Base-by-base conservation (phyloP, 2,329 filamentous ascomycete species). In the Mycocentrospora acerina region DNA sequence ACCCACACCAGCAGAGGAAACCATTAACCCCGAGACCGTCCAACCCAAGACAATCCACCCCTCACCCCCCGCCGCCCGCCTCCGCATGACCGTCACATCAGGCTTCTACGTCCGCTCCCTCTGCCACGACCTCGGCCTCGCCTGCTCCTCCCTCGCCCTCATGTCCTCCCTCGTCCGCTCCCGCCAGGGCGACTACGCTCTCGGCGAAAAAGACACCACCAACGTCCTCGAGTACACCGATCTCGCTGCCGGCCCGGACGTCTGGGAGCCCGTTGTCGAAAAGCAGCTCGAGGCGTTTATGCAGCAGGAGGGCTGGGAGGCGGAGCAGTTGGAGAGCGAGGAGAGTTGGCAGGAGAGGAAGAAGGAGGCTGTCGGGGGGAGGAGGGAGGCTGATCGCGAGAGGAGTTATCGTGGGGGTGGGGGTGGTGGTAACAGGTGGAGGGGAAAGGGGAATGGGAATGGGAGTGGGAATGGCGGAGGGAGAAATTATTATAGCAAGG, bases 51-150 rank as follows among this genome's bases (percentile, higher is more conserved):
- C n/a, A n/a, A n/a, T n/a, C 34, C 8, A 33, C 33, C 19, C 19
- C 19, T 22, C 19, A 10, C 75, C 62, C 72, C 82, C 91, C 1
- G 93, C 91, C 1, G 87, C 81, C 32, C 85, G 81, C 60, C 81
- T 98, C 43, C 83, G 86, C 40, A 89, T 98, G 81, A 95, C 88
- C 1, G 91, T 96, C 35, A 90, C 90, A 2, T 95, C 90, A 0
- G 93, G 93, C 26, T 98, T 96, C 75, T 98, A 98, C 67, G 90
- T 98, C 11, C 86, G 93, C 47, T 94, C 87, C 41, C 82, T 98
- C 53, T 90, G 89, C 56, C 90, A 97, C 63, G 93, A 98, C 59
- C 77, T 98, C 3, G 93, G 91, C 15, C 75, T 83, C 51, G 89
- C 88, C 53, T 77, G 96, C 11, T 82, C 80, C 35, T 95, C 89